These are phyloP conservation scores for Botryosphaeria dothidea DNA, from an alignment of 2,329 filamentous ascomycete genomes.

Conservation along the genomic window DNA sequence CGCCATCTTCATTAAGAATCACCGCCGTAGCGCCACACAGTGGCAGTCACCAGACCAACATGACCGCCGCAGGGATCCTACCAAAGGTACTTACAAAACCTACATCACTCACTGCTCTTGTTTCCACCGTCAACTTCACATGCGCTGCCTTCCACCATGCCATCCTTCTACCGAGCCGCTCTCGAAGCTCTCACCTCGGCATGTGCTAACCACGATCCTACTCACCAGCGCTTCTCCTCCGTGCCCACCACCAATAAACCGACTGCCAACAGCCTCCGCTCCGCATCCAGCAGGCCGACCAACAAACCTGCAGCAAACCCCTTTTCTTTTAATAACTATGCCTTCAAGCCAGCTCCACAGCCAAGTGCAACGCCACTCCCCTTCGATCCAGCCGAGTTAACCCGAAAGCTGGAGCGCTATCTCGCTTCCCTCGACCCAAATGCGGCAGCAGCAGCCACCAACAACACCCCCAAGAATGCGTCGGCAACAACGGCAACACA, in stretches of 20 bases:
- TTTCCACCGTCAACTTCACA: not conserved
- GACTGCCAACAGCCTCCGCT: too few species aligned
- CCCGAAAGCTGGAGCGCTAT: conserved; percentile 5
- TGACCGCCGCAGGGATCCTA: not conserved
- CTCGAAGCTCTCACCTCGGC: not conserved
- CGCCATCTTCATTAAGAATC: not conserved
- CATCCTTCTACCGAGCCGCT: not conserved
- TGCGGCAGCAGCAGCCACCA: not conserved
- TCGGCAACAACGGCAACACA: not conserved
- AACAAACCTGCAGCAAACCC: not conserved
- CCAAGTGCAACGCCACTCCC: not conserved
- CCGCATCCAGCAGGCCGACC: not conserved
- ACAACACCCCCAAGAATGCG: not conserved
- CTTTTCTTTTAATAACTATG: conserved; percentile 9
- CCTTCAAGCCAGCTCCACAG: conserved; percentile 1
- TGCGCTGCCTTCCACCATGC: not conserved
- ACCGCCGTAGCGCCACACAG: not conserved
- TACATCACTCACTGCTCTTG: not conserved
- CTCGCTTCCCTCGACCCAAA: not conserved
- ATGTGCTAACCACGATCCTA: not conserved
- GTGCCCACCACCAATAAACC: not conserved
- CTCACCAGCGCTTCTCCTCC: not conserved
- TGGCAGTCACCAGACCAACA: not conserved
- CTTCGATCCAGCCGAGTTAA: conserved; percentile 5
- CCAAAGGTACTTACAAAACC: conserved; percentile 2